Percentiles rank a stretch among this genome's conserved stretches.
Conservation (phyloP, 148 eudicot genomes). For the Cornus suecica region DNA sequence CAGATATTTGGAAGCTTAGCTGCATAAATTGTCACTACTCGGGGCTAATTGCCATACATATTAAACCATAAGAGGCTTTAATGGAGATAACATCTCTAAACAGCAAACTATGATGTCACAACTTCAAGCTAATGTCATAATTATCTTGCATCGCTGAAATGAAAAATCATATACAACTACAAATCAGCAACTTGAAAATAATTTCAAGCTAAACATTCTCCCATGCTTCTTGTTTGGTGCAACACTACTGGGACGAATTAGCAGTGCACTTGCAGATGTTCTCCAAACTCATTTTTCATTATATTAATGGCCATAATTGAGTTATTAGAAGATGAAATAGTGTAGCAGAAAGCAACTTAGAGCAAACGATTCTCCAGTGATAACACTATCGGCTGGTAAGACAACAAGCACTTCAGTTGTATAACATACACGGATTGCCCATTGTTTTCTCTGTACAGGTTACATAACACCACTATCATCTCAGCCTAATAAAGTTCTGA, state of each 20-base stretch:
- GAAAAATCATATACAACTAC: not conserved
- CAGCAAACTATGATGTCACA: not conserved
- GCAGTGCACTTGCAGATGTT: not conserved
- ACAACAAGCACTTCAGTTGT: not conserved
- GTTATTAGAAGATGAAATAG: not conserved
- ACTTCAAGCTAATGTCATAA: not conserved
- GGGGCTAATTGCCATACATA: conserved; percentile 2
- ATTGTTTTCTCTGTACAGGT: not conserved
- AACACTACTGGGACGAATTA: not conserved
- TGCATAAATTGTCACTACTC: not conserved
- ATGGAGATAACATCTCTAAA: not conserved
- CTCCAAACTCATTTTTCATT: not conserved
- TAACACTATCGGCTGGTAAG: not conserved
- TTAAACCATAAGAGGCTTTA: not conserved
- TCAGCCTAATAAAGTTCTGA: not conserved
- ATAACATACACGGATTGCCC: not conserved
- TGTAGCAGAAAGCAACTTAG: not conserved
- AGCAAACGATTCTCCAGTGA: not conserved
- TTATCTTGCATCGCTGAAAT: not conserved
- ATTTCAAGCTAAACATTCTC: not conserved
- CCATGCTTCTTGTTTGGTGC: not conserved
- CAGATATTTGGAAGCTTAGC: not conserved
- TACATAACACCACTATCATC: not conserved
- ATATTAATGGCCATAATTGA: not conserved
- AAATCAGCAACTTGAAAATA: not conserved